These are phyloP conservation scores for Leccinum broughii DNA, from an alignment of 768 basidiomycete species.

Conservation along the genomic window DNA sequence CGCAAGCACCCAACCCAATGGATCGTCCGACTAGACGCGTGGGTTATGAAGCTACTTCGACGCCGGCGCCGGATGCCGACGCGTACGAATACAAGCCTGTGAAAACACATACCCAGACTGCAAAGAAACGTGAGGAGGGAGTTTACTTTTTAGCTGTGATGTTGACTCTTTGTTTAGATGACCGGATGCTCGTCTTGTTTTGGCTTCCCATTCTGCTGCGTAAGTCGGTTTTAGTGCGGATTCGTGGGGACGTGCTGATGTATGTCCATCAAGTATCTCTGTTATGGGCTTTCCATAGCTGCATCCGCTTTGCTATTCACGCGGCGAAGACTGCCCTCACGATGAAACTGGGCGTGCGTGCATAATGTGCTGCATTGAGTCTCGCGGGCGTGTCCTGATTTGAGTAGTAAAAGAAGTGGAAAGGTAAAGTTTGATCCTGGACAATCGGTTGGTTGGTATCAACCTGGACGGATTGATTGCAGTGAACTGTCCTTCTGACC, in stretches of 20 bases:
- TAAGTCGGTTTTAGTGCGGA: slow-evolving; percentile 41
- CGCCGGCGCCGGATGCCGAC: slow-evolving; percentile 69
- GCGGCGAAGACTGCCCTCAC: slow-evolving; percentile 50
- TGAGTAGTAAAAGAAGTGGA: background rate
- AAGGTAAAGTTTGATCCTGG: background rate
- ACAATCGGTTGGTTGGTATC: slow-evolving; percentile 8
- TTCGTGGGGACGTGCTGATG: slow-evolving; percentile 8
- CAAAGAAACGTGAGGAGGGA: slow-evolving; percentile 60
- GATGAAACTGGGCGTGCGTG: slow-evolving; percentile 42
- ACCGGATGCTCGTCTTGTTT: slow-evolving; percentile 82
- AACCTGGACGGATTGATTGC: slow-evolving; percentile 5
- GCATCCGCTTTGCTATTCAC: slow-evolving; percentile 52
- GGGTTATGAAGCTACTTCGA: slow-evolving; percentile 46
- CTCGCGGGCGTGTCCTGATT: slow-evolving; percentile 4
- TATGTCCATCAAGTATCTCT: slow-evolving; percentile 48
- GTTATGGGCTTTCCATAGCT: slow-evolving; percentile 59
- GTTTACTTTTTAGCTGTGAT: background rate
- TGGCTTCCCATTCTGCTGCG: slow-evolving; percentile 84
- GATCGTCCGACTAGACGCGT: slow-evolving; percentile 44
- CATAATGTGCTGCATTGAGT: slow-evolving; percentile 19
- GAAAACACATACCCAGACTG: slow-evolving; percentile 43
- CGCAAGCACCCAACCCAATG: slow-evolving; percentile 24
- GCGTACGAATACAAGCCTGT: slow-evolving; percentile 63
- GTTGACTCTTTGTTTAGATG: slow-evolving; percentile 47
- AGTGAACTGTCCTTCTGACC: slow-evolving; percentile 15